Evolutionary conservation across 1,284 basidiomycete genomes (phyloP).

Genomic region (Pyrrhoderma noxium): DNA sequence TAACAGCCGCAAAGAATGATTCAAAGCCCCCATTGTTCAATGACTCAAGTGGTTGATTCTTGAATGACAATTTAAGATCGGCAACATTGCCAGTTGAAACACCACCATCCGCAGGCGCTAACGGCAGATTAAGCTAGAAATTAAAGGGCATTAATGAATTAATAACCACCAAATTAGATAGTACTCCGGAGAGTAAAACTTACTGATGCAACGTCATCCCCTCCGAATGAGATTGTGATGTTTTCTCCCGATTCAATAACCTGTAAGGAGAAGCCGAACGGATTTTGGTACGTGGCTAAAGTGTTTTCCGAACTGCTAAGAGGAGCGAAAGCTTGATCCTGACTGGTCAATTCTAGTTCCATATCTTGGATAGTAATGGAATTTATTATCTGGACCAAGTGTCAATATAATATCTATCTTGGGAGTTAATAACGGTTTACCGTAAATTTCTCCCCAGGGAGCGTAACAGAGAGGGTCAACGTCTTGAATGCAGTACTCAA

Average conservation of each 20-base stretch:
- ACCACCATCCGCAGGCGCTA: conserved; percentile 44
- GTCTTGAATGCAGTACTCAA: conserved; percentile 66
- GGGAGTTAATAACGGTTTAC: conserved; percentile 27
- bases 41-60: conserved; percentile 48
- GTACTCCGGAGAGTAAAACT: conserved; percentile 12
- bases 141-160: not conserved
- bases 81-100: conserved; percentile 65
- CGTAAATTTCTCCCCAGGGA: conserved; percentile 57
- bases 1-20: conserved; percentile 52
- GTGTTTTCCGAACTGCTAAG: conserved; percentile 54
- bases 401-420: not conserved
- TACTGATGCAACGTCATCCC: conserved; percentile 50
- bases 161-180: not conserved
- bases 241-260: conserved; percentile 51
- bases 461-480: conserved; percentile 51
- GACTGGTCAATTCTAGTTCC: conserved; percentile 43
- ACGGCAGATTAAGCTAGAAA: conserved; percentile 49
- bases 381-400: conserved; percentile 50
- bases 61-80: conserved; percentile 49
- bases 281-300: conserved; percentile 64
- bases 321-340: conserved; percentile 50
- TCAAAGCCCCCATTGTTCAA: conserved; percentile 50
- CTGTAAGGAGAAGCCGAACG: conserved; percentile 70
- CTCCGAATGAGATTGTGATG: conserved; percentile 44
- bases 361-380: conserved; percentile 60